Conservation (phyloP, 2,329 filamentous ascomycete species). For the Penicillium sp. region DNA sequence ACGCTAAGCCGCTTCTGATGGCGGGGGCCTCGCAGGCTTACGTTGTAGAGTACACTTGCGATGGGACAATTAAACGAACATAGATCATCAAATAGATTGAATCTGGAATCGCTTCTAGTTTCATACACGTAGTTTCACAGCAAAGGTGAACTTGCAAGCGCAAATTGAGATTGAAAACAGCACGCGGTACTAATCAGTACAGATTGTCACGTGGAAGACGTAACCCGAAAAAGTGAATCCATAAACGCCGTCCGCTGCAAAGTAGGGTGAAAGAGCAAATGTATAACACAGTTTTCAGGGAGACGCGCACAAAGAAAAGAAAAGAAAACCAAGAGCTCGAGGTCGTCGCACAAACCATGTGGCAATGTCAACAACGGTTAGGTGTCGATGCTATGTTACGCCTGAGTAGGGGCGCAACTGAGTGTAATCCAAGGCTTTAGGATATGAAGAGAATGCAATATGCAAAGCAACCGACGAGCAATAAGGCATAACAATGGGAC, state of each 20-base stretch:
- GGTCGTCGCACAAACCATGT: conserved; percentile 12
- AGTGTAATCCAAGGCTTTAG: conserved; percentile 9
- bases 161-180: not conserved
- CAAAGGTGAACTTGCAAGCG: not conserved
- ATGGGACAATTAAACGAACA: not conserved
- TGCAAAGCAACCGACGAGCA: conserved; percentile 12
- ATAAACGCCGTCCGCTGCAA: conserved; percentile 25
- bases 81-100: not conserved
- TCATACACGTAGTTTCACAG: not conserved
- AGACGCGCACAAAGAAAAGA: not conserved
- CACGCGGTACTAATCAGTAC: not conserved
- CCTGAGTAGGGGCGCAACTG: not conserved
- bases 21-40: too few species aligned
- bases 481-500: not conserved
- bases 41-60: too few species aligned
- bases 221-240: conserved; percentile 7
- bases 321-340: not conserved
- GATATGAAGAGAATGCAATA: conserved; percentile 18
- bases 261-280: conserved; percentile 11
- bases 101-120: not conserved
- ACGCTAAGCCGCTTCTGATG: too few species aligned
- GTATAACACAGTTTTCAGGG: conserved; percentile 14
- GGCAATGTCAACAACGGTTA: not conserved
- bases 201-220: not conserved
- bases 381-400: conserved; percentile 2